These are phyloP conservation scores for Coemansia sp. DNA, from an alignment of 192 early-diverging fungal genomes.

Conservation along the genomic window DNA sequence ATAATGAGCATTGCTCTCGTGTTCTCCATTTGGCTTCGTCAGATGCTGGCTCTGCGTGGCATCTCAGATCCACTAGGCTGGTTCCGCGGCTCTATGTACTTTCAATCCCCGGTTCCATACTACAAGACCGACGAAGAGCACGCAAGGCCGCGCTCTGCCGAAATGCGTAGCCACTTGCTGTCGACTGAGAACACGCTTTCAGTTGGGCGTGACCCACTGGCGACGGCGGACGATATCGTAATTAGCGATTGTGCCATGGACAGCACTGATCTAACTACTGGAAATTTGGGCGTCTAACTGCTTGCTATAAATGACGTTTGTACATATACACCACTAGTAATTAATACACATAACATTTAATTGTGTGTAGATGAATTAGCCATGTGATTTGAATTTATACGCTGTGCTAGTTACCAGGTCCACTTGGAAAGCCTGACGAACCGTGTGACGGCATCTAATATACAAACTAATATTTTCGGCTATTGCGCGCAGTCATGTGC, in stretches of 20 bases:
- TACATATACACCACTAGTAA: neutral
- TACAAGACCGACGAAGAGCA: constrained; percentile 24
- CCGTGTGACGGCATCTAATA: neutral
- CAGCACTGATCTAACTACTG: constrained; percentile 29
- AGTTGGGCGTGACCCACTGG: neutral
- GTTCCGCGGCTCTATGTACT: constrained; percentile 35
- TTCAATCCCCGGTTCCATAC: constrained; percentile 39
- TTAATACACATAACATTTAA: neutral
- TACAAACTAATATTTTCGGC: constrained; percentile 4
- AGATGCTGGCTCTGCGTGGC: constrained; percentile 26
- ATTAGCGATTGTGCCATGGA: constrained; percentile 33
- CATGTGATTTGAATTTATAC: neutral
- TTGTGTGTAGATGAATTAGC: neutral
- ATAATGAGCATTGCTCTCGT: constrained; percentile 39
- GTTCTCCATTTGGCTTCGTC: constrained; percentile 51
- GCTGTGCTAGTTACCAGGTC: neutral
- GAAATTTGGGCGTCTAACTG: constrained; percentile 31
- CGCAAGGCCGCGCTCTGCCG: constrained; percentile 9
- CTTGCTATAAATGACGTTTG: neutral
- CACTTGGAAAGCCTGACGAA: neutral
- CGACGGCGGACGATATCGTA: neutral
- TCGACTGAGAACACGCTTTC: constrained; percentile 1
- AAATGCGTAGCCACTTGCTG: constrained; percentile 2
- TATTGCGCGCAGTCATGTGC: neutral
- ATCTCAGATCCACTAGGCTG: constrained; percentile 42